These are phyloP conservation scores for Globisporangium uncinulatum DNA, from an alignment of 352 stramenopile genomes.

Conservation along the genomic window DNA sequence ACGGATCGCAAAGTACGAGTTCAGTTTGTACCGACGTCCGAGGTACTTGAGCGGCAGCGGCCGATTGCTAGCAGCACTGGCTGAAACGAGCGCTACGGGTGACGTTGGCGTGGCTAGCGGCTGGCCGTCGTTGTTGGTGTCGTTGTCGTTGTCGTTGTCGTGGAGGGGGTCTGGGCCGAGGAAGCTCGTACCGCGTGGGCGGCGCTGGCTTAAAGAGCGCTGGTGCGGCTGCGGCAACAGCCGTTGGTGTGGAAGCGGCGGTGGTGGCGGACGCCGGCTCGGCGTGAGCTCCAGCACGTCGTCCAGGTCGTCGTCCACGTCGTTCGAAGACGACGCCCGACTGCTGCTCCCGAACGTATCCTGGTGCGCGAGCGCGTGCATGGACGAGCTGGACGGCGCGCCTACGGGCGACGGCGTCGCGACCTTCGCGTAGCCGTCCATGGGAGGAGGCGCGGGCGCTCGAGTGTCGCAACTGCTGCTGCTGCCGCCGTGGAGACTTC, in stretches of 20 bases:
- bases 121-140: neutral
- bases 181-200: conserved; percentile 11
- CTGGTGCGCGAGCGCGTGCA: conserved; percentile 16
- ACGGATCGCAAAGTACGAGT: conserved; percentile 76
- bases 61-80: conserved; percentile 6
- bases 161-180: neutral
- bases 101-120: too few relatives aligned
- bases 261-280: conserved; percentile 1
- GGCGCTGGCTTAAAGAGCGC: neutral
- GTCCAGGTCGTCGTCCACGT: conserved; percentile 14
- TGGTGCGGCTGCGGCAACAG: neutral
- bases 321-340: conserved; percentile 6
- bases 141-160: neutral
- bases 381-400: neutral
- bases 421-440: conserved; percentile 23
- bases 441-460: too few relatives aligned
- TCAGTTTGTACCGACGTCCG: conserved; percentile 58
- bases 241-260: neutral
- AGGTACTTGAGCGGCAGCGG: conserved; percentile 35
- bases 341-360: conserved; percentile 37
- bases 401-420: conserved; percentile 33
- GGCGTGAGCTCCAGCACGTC: conserved; percentile 14
- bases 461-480: neutral
- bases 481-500: neutral
- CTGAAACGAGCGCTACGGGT: conserved; percentile 7